Evolutionary conservation across 1,139 yeast species (phyloP), one percentile per base, ranked within the genome.

Genomic region (Nadsonia starkeyi-henricii): DNA sequence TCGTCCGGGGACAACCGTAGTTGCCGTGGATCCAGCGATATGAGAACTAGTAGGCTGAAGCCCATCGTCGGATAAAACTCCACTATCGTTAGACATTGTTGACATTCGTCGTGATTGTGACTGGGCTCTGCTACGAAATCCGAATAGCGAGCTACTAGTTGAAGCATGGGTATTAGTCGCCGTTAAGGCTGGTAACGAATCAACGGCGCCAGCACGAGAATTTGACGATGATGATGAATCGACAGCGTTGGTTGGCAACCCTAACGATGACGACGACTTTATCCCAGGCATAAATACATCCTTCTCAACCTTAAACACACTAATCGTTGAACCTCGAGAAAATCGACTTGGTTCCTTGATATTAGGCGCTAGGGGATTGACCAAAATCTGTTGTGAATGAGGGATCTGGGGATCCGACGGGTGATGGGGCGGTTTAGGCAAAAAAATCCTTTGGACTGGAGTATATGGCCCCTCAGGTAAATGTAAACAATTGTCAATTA

Each of bases 331-430:
- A 12, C 65, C 65, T 21, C 55, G 51, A n/a, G 64, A 57, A 45
- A 55, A 56, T 30, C 60, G 52, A 18, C 58, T 51, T 15, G 65
- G 64, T 23, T 53, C 54, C 36, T 55, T 56, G 39, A 57, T 54
- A 15, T 64, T 59, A 8, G 69, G 67, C 2, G 68, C 64, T 47
- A 65, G 53, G 21, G 69, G 69, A 50, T 65, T 65, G 43, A 63
- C 54, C 20, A 60, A 59, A 26, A 59, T 54, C 20, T 64, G 62
- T 9, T 65, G 65, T 2, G 48, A 33, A 33, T 33, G 39, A 33
- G 39, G 39, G 12, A 33, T 4, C 12, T 9, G 17, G 12, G 65
- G 63, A 48, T 64, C 68, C 5, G 64, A 57, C 2, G 69, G 69
- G 48, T 65, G 69, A 2, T 66, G 64, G 3, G 62, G 55, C 15